Evolutionary conservation across 2,329 filamentous ascomycete genomes (phyloP).

Genomic region (Fusarium agapanthi): DNA sequence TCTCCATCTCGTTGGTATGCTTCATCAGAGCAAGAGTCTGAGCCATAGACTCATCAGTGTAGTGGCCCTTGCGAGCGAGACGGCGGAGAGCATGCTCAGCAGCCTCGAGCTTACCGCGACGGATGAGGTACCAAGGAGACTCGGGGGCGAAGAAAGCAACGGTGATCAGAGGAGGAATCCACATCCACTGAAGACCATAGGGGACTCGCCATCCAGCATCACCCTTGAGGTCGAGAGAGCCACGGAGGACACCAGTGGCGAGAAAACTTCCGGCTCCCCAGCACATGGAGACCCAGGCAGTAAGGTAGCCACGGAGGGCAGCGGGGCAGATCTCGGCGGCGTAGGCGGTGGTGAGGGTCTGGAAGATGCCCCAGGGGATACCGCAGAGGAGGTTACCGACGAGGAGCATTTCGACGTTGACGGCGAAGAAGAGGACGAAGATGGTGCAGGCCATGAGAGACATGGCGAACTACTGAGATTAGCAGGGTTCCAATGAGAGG

Average conservation of each 20-base stretch:
- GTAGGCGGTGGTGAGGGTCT: conserved; percentile 57
- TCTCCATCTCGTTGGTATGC: conserved; percentile 53
- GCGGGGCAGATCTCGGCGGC: conserved; percentile 56
- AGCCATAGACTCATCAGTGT: conserved; percentile 51
- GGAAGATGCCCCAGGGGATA: conserved; percentile 57
- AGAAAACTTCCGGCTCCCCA: conserved; percentile 59
- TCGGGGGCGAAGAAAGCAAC: conserved; percentile 56
- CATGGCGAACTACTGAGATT: conserved; percentile 44
- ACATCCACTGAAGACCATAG: conserved; percentile 59
- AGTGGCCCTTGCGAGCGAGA: conserved; percentile 48
- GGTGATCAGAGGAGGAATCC: conserved; percentile 54
- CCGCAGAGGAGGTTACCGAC: conserved; percentile 56
- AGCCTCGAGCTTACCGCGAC: conserved; percentile 49
- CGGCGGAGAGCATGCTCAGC: conserved; percentile 51
- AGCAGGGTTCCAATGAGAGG: neutral
- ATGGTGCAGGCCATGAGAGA: conserved; percentile 52
- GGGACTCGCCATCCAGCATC: conserved; percentile 58
- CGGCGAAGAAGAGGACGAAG: conserved; percentile 58
- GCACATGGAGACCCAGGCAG: conserved; percentile 58
- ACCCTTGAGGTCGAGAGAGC: conserved; percentile 47
- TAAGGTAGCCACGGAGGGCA: conserved; percentile 57
- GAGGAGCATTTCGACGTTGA: conserved; percentile 51
- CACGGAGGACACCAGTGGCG: conserved; percentile 53
- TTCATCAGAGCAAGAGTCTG: conserved; percentile 53
- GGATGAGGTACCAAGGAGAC: conserved; percentile 60